Evolutionary conservation across 306 rosid genomes (phyloP), one percentile per base, ranked within the genome.

Genomic region (Begonia loranthoides): DNA sequence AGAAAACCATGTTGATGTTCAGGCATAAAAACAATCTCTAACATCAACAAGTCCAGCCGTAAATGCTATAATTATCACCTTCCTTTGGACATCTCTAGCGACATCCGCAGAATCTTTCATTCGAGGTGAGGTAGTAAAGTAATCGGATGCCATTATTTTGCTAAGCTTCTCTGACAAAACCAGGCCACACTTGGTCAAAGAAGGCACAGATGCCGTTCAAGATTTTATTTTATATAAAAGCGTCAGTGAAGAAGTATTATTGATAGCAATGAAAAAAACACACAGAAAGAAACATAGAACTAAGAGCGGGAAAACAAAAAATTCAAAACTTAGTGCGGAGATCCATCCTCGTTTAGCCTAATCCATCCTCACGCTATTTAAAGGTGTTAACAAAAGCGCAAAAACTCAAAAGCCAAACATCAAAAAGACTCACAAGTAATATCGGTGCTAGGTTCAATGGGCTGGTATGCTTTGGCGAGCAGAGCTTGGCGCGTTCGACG

Each of bases 71-170:
- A n/a, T n/a, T n/a, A n/a, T n/a, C 50, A 90, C 99, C 99, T 69
- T 70, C 52, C 76, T 87, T 64, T 64, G 84, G 52, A 69, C 66
- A 45, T 68, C 97, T 14, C 74, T 80, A 16, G 85, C 86, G 61
- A 86, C 90, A 33, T 86, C 99, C 43, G 76, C 89, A 0, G 97
- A 57, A 72, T 77, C 95, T 68, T 86, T 86, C 76, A 90, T 86
- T 82, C 85, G 94, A 3, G 99, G 99, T 2, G 88, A 70, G 14
- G 87, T 90, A 50, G 71, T 86, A 54, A 82, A 79, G 58, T 90
- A 90, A 54, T 80, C 95, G 0, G 95, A 83, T 45, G 88, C 79
- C 94, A 90, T 80, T 36, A 90, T 86, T 76, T 82, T 90, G 44
- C 70, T 66, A 54, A 90, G 76, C 79, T 71, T 82, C 73, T 82